A percentile compares a stretch with the other conserved stretches of the same genome.
These are phyloP conservation scores for Magnolia sinica DNA, from an alignment of 164 flowering plant genomes.

Conservation along the genomic window DNA sequence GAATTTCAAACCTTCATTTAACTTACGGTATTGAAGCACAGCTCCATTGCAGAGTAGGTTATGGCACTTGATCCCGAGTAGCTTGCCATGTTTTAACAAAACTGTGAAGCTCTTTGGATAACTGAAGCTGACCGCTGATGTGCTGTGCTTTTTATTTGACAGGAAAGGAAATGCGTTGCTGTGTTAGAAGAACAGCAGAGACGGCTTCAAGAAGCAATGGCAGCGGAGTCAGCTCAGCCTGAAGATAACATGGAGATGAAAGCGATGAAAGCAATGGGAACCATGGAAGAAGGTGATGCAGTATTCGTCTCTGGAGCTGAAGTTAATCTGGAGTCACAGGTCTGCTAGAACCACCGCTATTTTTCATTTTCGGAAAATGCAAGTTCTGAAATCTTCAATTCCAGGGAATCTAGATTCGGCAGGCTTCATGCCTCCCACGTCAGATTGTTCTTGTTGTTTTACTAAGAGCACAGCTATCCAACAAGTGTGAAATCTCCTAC, in stretches of 20 bases:
- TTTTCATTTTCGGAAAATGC: background rate
- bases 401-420: background rate
- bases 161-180: constrained; percentile 76
- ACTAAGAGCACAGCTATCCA: background rate
- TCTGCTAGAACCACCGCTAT: constrained; percentile 9
- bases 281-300: constrained; percentile 96
- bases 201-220: constrained; percentile 68
- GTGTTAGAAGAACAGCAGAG: constrained; percentile 71
- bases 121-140: background rate
- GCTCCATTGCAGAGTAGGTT: too few species aligned
- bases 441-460: background rate
- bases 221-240: constrained; percentile 54
- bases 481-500: background rate
- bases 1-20: background rate
- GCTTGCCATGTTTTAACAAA: background rate
- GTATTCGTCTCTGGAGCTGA: constrained; percentile 90
- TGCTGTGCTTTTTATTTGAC: constrained; percentile 10
- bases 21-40: background rate
- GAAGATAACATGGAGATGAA: constrained; percentile 75
- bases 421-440: background rate
- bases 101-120: background rate
- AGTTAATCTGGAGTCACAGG: constrained; percentile 93
- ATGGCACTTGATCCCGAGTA: too few species aligned
- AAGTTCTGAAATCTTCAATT: background rate
- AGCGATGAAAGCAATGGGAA: constrained; percentile 91